phyloP scores from a whole-genome alignment of 352 stramenopile genomes.

The Phytophthora capsici region DNA sequence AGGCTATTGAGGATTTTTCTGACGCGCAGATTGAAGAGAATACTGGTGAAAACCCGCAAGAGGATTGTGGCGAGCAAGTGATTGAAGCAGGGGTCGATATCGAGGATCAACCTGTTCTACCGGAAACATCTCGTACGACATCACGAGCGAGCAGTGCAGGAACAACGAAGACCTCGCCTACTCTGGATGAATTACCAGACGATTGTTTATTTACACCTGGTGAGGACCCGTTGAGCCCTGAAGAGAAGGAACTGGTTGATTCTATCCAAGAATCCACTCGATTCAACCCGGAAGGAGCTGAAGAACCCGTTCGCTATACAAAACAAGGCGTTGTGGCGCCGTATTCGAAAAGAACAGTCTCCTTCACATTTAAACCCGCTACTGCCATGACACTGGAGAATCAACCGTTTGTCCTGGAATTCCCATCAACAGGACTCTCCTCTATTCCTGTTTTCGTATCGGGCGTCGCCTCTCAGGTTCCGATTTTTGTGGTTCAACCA shows the following conservation, averaged over 20 bases:
- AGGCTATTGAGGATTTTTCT: background rate
- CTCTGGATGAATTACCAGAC: background rate
- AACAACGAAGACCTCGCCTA: conserved; percentile 2
- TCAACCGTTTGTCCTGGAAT: conserved; percentile 47
- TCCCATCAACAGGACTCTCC: conserved; percentile 23
- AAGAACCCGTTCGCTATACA: conserved; percentile 50
- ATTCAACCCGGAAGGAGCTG: conserved; percentile 51
- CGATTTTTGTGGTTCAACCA: conserved; percentile 42
- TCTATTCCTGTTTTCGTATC: conserved; percentile 26
- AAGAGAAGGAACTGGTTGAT: conserved; percentile 46
- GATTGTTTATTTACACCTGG: too few relatives aligned
- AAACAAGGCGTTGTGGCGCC: conserved; percentile 48
- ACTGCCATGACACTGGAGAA: conserved; percentile 44
- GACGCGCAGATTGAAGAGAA: background rate
- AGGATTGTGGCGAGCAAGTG: conserved; percentile 3
- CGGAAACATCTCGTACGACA: background rate
- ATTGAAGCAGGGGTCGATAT: background rate
- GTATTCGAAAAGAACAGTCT: conserved; percentile 53
- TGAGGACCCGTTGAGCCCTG: conserved; percentile 23
- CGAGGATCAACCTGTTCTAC: background rate
- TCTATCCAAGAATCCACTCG: conserved; percentile 32
- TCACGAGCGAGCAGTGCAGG: conserved; percentile 13
- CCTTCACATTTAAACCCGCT: conserved; percentile 67
- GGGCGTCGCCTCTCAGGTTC: conserved; percentile 42
- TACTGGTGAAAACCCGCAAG: conserved; percentile 13